Conservation (phyloP, 805 yeast species). For the Candida tammaniensis region DNA sequence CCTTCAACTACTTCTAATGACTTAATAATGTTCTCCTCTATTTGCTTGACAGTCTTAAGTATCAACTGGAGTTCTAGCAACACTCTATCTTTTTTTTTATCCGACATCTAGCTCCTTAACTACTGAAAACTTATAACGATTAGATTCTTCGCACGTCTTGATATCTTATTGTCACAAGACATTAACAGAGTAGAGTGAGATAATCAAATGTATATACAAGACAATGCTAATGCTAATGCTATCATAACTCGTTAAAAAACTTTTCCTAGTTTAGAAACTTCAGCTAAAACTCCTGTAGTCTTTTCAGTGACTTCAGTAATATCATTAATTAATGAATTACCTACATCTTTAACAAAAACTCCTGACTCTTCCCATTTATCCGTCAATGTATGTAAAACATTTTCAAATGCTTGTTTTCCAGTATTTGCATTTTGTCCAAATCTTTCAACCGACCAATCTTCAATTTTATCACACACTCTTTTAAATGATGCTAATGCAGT, state of each 20-base stretch:
- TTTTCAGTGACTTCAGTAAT: constrained; percentile 14
- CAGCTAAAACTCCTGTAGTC: constrained; percentile 11
- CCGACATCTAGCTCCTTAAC: no score
- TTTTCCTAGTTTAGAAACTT: constrained; percentile 14
- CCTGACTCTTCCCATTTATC: constrained; percentile 44
- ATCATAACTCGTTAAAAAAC: constrained; percentile 4
- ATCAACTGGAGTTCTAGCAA: constrained; percentile 34
- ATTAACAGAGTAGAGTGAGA: no score
- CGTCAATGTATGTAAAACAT: constrained; percentile 57
- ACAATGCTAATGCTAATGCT: constrained; percentile 5
- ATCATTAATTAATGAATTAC: constrained; percentile 24
- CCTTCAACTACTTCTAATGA: constrained; percentile 22
- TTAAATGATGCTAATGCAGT: constrained; percentile 76
- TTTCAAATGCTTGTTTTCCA: constrained; percentile 84
- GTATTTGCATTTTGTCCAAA: constrained; percentile 82
- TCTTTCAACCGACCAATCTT: constrained; percentile 88
- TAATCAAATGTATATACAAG: constrained; percentile 2
- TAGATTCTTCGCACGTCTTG: no score
- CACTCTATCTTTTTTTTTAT: constrained; percentile 17
- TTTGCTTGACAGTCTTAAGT: constrained; percentile 27
- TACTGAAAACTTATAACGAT: no score
- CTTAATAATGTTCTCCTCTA: constrained; percentile 24
- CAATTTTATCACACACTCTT: constrained; percentile 74
- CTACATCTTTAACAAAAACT: constrained; percentile 32
- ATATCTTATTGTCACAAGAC: no score